phyloP scores from a whole-genome alignment of 2,329 filamentous ascomycete genomes.

The Fragosphaeria purpurea region DNA sequence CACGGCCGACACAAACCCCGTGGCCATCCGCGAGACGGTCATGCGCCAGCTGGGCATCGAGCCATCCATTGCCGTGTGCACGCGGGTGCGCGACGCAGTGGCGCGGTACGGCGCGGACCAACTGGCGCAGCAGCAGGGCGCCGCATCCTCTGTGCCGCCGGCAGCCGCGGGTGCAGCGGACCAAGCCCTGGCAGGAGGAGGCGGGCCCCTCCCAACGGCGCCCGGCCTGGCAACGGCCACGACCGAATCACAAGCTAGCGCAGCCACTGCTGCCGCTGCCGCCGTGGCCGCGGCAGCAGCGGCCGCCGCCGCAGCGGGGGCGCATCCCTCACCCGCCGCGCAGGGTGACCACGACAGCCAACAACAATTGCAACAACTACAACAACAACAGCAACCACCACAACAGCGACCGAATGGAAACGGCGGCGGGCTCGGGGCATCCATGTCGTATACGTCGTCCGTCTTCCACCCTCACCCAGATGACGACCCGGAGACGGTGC shows the following conservation, averaged over 20 bases:
- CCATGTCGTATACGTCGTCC: conserved; percentile 18
- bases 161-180: not conserved
- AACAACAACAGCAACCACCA: conserved; percentile 9
- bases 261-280: conserved; percentile 10
- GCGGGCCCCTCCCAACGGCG: not conserved
- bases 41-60: conserved; percentile 46
- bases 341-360: conserved; percentile 20
- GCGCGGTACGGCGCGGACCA: conserved; percentile 27
- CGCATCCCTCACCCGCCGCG: not conserved
- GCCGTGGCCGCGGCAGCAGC: conserved; percentile 13
- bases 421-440: conserved; percentile 6
- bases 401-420: conserved; percentile 9
- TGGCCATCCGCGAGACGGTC: conserved; percentile 48
- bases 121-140: conserved; percentile 6
- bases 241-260: conserved; percentile 3
- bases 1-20: conserved; percentile 46
- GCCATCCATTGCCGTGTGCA: conserved; percentile 41
- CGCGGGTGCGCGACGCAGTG: conserved; percentile 49
- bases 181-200: not conserved
- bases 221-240: not conserved
- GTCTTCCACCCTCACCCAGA: conserved; percentile 21
- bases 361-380: conserved; percentile 9
- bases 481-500: conserved; percentile 47
- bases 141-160: not conserved
- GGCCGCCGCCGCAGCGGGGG: not conserved